Evolutionary conservation across 768 basidiomycete species (phyloP).

Genomic region (Lanmaoa pseudosensibilis): DNA sequence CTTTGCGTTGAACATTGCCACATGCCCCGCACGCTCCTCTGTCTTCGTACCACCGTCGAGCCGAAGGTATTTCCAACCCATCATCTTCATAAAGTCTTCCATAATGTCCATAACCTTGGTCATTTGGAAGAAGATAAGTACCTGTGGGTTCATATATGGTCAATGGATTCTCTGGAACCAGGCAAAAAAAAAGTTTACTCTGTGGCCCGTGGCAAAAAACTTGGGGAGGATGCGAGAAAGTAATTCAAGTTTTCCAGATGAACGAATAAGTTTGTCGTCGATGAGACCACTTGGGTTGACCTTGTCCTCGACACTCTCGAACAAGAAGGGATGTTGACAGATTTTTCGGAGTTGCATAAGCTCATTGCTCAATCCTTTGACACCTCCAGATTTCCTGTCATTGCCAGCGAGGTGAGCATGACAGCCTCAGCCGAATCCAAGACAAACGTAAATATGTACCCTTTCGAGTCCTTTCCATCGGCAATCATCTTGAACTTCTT

Average conservation of each 20-base stretch:
- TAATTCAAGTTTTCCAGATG: constrained; percentile 92
- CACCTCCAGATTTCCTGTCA: constrained; percentile 66
- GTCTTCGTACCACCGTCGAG: constrained; percentile 97
- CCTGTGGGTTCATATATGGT: constrained; percentile 43
- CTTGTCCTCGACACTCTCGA: constrained; percentile 92
- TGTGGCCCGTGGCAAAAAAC: constrained; percentile 88
- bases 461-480: constrained; percentile 71
- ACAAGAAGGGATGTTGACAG: constrained; percentile 96
- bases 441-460: constrained; percentile 45
- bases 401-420: constrained; percentile 2
- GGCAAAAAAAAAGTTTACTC: constrained; percentile 46
- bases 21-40: constrained; percentile 87
- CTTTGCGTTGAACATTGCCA: constrained; percentile 86
- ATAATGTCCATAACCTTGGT: constrained; percentile 99
- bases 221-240: constrained; percentile 91
- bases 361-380: constrained; percentile 91
- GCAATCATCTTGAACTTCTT: constrained; percentile 98
- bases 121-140: constrained; percentile 99
- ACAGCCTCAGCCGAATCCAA: background rate
- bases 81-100: constrained; percentile 90
- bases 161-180: background rate
- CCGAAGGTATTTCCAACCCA: constrained; percentile 84
- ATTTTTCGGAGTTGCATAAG: constrained; percentile 98
- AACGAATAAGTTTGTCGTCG: constrained; percentile 82
- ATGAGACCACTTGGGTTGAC: constrained; percentile 81